Evolutionary conservation across 768 basidiomycete genomes (phyloP), one percentile per base, ranked within the genome.

Genomic region (Mycena kentingensis): DNA sequence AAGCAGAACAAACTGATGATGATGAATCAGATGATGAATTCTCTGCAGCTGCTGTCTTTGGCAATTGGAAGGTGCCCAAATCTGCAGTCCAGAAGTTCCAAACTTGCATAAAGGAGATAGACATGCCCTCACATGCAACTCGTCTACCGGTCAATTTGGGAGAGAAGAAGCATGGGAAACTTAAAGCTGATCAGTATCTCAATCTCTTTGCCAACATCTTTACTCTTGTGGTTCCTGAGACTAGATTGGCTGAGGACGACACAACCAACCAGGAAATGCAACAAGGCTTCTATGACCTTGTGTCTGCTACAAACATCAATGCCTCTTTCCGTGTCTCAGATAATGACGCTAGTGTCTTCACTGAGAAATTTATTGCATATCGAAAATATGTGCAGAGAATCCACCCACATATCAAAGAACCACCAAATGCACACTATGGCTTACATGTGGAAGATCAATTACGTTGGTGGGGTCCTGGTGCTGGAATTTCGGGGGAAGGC

Each of bases 81-180:
- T 6, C 35, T 52, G 3, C 12, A 24, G 27, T 12, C 11, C 2
- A 36, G 34, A 11, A 4, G 32, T 1, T 63, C n/a, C 51, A 52
- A 29, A 22, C 34, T 19, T 67, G 65, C 35, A 65, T 68, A 36
- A 4, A 25, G 10, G 32, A 62, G 54, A 58, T 65, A 22, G 32
- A 27, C 5, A 26, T 64, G 13, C 65, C 65, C 2, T 46, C 54
- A 19, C 58, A 51, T 57, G 54, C 66, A 22, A 48, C 62, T 18
- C 57, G 60, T 1, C 67, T 62, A 41, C 72, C 70, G 16, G 53
- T 3, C 10, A 72, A 71, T 52, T 57, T 70, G 37, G 69, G 71
- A 12, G 65, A 71, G 32, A 28, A 53, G 10, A 56, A 34, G 1
- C 70, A 71, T 55, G 68, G 68, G n/a, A 71, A 71, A 38, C 60